A percentile compares a stretch with the other conserved stretches of the same genome.
Evolutionary conservation across 257 asterid species (phyloP).

Genomic region (Solanum sejunctum): DNA sequence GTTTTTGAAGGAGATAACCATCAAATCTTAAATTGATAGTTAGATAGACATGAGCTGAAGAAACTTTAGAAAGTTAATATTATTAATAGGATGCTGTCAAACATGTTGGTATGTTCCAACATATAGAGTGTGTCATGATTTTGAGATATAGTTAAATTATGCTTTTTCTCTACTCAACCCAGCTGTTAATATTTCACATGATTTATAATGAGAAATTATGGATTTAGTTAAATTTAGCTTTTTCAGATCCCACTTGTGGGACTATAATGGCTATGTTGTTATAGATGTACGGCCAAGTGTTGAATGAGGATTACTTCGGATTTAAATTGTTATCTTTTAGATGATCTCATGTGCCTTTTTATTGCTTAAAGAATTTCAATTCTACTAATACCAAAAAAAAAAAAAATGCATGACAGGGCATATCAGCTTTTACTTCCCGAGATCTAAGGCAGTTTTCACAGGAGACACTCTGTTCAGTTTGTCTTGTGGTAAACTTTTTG

Average conservation of each 20-base stretch:
- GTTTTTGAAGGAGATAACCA: background rate
- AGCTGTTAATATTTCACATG: background rate
- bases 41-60: background rate
- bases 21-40: background rate
- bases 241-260: background rate
- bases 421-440: constrained; percentile 80
- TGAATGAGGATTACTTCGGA: background rate
- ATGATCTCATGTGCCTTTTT: background rate
- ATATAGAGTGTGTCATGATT: background rate
- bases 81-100: background rate
- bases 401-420: constrained; percentile 42
- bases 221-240: background rate
- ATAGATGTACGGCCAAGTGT: background rate
- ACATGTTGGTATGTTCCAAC: background rate
- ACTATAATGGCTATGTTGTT: background rate
- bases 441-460: constrained; percentile 74
- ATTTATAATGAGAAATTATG: background rate
- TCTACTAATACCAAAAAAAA: background rate
- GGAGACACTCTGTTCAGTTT: constrained; percentile 95
- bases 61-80: background rate
- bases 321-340: background rate
- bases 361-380: background rate
- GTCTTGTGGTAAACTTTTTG: constrained; percentile 90
- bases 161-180: background rate
- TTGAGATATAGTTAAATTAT: background rate